Percentiles rank a stretch among this genome's conserved stretches.
These are phyloP conservation scores for Cryptomeria japonica DNA, from an alignment of 75 land plant genomes.

Conservation along the genomic window DNA sequence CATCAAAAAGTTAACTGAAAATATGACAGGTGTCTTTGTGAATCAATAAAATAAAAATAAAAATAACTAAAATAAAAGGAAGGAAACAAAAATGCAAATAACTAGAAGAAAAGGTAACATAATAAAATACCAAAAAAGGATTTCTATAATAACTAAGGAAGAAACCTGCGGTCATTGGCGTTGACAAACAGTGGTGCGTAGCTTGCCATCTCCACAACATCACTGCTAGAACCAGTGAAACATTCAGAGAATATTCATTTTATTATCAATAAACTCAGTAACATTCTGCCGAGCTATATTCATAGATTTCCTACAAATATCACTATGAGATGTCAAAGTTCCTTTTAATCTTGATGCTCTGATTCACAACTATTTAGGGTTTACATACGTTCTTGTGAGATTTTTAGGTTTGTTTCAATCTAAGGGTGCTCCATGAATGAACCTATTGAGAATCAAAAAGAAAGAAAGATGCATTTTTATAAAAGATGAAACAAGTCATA, in stretches of 20 bases:
- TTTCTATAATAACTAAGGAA: background rate
- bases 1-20: background rate
- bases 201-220: conserved; percentile 90
- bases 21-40: background rate
- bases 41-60: background rate
- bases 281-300: background rate
- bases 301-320: background rate
- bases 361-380: background rate
- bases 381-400: background rate
- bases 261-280: background rate
- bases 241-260: conserved; percentile 3
- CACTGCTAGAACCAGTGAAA: conserved; percentile 50
- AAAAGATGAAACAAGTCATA: background rate
- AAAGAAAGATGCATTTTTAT: background rate
- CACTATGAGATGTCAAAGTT: background rate
- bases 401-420: background rate
- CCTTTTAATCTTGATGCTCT: background rate
- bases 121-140: background rate
- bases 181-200: conserved; percentile 97
- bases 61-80: background rate
- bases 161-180: conserved; percentile 67
- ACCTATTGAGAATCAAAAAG: background rate
- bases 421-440: background rate
- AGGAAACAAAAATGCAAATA: background rate
- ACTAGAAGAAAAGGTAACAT: too few species aligned